Conservation (phyloP, 148 eudicot genomes). For the Tetragonia tetragonoides region DNA sequence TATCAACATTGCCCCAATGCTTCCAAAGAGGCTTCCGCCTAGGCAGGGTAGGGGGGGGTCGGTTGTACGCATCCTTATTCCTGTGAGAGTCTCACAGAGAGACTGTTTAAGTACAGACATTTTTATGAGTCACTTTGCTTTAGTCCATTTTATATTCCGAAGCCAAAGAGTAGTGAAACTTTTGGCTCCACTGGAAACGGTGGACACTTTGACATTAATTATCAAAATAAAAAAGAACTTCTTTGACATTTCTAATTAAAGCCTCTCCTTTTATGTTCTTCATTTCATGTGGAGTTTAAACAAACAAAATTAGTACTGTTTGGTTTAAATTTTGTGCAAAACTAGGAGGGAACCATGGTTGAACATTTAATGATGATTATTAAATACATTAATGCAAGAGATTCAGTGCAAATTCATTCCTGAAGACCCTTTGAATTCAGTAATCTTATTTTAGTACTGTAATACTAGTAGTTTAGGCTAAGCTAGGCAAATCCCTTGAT, state of each 20-base stretch:
- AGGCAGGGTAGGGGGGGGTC: too few relatives aligned
- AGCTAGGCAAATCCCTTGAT: constrained; percentile 28
- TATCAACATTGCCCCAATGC: too few relatives aligned
- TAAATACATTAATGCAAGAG: constrained; percentile 21
- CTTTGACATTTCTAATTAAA: constrained; percentile 32
- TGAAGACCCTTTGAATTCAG: constrained; percentile 12
- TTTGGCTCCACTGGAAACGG: too few relatives aligned
- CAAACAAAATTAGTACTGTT: not conserved
- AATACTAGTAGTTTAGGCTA: not conserved
- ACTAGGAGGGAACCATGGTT: constrained; percentile 23
- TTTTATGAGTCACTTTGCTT: too few relatives aligned
- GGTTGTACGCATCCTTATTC: too few relatives aligned
- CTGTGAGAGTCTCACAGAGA: too few relatives aligned
- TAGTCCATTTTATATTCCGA: too few relatives aligned
- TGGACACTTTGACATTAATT: too few relatives aligned
- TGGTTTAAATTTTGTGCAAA: not conserved
- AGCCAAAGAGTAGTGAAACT: too few relatives aligned
- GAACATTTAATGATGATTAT: constrained; percentile 18
- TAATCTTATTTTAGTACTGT: not conserved
- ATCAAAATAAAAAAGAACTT: not conserved
- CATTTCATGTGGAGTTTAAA: constrained; percentile 13
- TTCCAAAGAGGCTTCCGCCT: too few relatives aligned
- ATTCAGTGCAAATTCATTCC: constrained; percentile 34
- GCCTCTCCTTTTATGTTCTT: constrained; percentile 28
- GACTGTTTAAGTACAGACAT: too few relatives aligned